Evolutionary conservation across 2,329 filamentous ascomycete genomes (phyloP).

Genomic region (Stachybotrys echinatus): DNA sequence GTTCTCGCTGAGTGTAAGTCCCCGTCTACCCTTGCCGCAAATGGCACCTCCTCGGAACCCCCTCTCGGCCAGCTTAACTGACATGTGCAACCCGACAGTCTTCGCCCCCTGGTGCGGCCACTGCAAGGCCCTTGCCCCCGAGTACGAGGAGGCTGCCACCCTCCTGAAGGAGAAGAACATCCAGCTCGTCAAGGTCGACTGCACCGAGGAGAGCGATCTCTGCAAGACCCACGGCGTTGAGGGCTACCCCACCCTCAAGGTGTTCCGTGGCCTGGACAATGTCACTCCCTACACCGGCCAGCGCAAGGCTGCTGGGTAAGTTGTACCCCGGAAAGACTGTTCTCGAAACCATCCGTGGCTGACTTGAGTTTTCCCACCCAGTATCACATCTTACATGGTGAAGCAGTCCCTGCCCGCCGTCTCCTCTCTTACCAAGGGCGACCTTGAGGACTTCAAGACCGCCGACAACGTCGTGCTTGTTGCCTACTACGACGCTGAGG

Average conservation of each 20-base stretch:
- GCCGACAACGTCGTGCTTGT: constrained; percentile 95
- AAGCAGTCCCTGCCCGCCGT: constrained; percentile 96
- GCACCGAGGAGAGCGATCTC: constrained; percentile 88
- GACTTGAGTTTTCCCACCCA: constrained; percentile 36
- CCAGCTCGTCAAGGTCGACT: constrained; percentile 82
- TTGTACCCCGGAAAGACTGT: constrained; percentile 10
- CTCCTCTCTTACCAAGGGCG: constrained; percentile 74
- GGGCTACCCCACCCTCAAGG: constrained; percentile 97
- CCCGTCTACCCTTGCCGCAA: not conserved
- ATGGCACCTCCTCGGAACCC: not conserved
- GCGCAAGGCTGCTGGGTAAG: constrained; percentile 75
- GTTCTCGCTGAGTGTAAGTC: constrained; percentile 89
- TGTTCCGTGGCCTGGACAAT: constrained; percentile 89
- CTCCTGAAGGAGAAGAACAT: constrained; percentile 85
- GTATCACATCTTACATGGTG: constrained; percentile 83
- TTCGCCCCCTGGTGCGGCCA: constrained; percentile 96
- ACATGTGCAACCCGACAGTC: constrained; percentile 47
- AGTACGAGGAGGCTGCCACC: constrained; percentile 84
- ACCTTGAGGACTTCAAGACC: constrained; percentile 92
- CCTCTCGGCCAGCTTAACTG: constrained; percentile 16
- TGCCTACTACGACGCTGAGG: constrained; percentile 74
- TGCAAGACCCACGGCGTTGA: constrained; percentile 89
- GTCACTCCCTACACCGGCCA: constrained; percentile 79
- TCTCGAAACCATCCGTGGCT: not conserved
- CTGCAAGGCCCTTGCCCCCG: constrained; percentile 95